These are phyloP conservation scores for Entomortierella parvispora DNA, from an alignment of 192 early-diverging fungal genomes.

Conservation along the genomic window DNA sequence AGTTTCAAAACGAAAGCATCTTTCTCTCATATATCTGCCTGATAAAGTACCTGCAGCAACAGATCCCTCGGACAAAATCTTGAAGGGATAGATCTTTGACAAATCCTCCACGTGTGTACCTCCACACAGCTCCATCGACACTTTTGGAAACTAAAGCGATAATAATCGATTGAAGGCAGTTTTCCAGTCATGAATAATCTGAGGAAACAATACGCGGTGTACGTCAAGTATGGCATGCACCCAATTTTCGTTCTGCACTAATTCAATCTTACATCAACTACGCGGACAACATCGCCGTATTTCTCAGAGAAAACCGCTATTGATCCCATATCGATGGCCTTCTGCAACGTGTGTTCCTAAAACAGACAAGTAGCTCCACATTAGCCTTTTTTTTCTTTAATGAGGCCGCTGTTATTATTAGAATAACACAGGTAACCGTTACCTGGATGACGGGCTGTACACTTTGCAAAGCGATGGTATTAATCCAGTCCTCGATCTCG, in stretches of 20 bases:
- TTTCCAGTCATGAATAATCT: too few relatives aligned
- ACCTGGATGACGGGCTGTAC: slow-evolving; percentile 47
- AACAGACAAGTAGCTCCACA: background rate
- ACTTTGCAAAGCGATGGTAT: slow-evolving; percentile 50
- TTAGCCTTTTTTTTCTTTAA: background rate
- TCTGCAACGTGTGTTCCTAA: slow-evolving; percentile 54
- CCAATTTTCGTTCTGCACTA: background rate
- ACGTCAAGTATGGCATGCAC: background rate
- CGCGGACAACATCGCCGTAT: slow-evolving; percentile 64
- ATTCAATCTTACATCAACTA: slow-evolving; percentile 59
- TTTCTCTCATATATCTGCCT: too few relatives aligned
- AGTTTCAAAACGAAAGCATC: too few relatives aligned
- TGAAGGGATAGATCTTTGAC: slow-evolving; percentile 61
- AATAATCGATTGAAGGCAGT: background rate
- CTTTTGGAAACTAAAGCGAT: slow-evolving; percentile 41
- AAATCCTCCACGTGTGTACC: slow-evolving; percentile 67
- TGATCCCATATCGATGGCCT: slow-evolving; percentile 62
- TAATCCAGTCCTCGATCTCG: slow-evolving; percentile 64
- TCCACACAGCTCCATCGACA: slow-evolving; percentile 65
- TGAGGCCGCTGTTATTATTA: background rate
- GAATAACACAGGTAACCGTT: background rate
- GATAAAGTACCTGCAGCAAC: slow-evolving; percentile 63
- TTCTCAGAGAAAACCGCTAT: slow-evolving; percentile 65
- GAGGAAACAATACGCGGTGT: background rate
- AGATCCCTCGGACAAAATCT: slow-evolving; percentile 62